A percentile compares a stretch with the other conserved stretches of the same genome.
Conservation (phyloP, 306 rosid species). For the Vicia faba region DNA sequence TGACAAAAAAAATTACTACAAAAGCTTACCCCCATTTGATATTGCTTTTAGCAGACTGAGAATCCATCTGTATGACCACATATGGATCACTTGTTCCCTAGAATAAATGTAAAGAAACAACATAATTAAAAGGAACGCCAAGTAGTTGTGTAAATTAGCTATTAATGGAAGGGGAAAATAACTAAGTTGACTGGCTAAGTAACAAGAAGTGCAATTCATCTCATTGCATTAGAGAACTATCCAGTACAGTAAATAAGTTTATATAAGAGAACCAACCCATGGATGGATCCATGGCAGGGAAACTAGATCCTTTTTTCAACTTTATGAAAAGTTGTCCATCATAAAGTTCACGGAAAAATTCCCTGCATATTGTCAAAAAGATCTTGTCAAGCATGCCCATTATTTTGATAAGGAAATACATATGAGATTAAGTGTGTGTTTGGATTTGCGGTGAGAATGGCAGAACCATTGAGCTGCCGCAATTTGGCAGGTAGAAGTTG, state of each 20-base stretch:
- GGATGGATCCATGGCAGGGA: constrained; percentile 95
- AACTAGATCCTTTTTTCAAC: constrained; percentile 74
- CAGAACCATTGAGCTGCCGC: not conserved
- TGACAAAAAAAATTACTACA: constrained; percentile 18
- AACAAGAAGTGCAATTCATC: constrained; percentile 23
- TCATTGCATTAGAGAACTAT: constrained; percentile 25
- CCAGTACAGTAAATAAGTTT: constrained; percentile 19
- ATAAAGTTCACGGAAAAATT: constrained; percentile 78
- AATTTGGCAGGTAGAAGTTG: not conserved
- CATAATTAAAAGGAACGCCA: constrained; percentile 26
- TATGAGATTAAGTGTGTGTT: not conserved
- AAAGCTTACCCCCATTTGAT: constrained; percentile 87
- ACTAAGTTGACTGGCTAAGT: constrained; percentile 18
- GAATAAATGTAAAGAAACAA: constrained; percentile 12
- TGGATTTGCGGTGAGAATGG: not conserved
- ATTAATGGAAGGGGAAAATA: not conserved
- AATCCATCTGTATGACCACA: constrained; percentile 77
- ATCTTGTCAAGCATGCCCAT: constrained; percentile 26
- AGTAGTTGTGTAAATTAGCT: not conserved
- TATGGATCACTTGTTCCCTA: constrained; percentile 98
- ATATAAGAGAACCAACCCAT: constrained; percentile 61
- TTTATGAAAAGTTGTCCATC: constrained; percentile 77
- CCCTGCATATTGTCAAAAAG: constrained; percentile 51
- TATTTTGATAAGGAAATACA: not conserved
- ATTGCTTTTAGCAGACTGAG: constrained; percentile 79